These are phyloP conservation scores for Suillus sp. DNA, from an alignment of 768 basidiomycete genomes.

Conservation along the genomic window DNA sequence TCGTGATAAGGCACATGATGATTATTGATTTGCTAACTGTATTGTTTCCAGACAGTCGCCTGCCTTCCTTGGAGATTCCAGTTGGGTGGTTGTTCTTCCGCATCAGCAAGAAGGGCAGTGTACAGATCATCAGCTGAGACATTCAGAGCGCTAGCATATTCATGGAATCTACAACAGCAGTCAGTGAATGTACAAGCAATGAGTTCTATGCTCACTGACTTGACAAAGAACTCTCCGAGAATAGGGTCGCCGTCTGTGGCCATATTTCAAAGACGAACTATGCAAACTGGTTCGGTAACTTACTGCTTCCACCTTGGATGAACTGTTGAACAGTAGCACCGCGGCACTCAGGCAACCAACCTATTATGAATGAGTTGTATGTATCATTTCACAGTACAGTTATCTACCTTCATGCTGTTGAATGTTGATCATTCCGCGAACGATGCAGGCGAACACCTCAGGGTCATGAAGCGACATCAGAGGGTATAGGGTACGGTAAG, in stretches of 20 bases:
- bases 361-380: constrained; percentile 31
- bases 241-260: constrained; percentile 61
- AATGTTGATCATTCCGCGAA: constrained; percentile 67
- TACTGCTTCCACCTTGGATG: constrained; percentile 65
- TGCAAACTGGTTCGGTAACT: constrained; percentile 24
- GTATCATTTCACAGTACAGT: not conserved
- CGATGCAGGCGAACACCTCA: constrained; percentile 56
- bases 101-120: constrained; percentile 58
- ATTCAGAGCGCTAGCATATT: constrained; percentile 47
- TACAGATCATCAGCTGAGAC: constrained; percentile 55
- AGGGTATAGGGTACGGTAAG: constrained; percentile 62
- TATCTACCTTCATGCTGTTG: constrained; percentile 61
- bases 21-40: constrained; percentile 35
- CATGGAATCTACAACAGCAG: constrained; percentile 43
- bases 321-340: constrained; percentile 53
- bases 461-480: constrained; percentile 68
- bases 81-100: constrained; percentile 56
- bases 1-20: not conserved
- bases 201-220: constrained; percentile 37
- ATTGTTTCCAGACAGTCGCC: constrained; percentile 55
- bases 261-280: not conserved
- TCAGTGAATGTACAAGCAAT: not conserved
- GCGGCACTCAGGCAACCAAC: constrained; percentile 69
- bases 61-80: constrained; percentile 68
- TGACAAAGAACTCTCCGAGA: constrained; percentile 64